These are phyloP conservation scores for Serpula lacrymans DNA, from an alignment of 768 basidiomycete species.

Conservation along the genomic window DNA sequence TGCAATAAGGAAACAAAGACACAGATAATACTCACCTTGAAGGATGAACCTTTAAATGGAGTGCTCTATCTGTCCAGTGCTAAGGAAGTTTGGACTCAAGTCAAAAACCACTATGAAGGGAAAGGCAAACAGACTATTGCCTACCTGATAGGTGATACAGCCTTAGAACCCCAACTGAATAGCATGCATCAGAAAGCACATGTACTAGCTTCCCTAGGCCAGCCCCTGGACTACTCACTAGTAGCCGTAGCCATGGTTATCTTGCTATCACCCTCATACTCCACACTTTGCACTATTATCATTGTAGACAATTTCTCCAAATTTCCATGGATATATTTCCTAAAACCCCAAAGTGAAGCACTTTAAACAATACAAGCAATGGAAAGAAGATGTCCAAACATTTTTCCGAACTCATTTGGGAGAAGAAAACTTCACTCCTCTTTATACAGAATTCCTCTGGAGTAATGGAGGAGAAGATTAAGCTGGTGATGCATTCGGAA, in stretches of 20 bases:
- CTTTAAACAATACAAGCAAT: background rate
- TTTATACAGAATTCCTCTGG: slow-evolving; percentile 6
- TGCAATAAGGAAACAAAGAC: slow-evolving; percentile 14
- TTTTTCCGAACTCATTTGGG: background rate
- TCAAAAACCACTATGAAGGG: slow-evolving; percentile 16
- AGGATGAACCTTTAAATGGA: slow-evolving; percentile 18
- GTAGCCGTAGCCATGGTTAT: no score
- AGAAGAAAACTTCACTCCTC: background rate
- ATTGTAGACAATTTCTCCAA: slow-evolving; percentile 11
- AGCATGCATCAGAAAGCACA: slow-evolving; percentile 11
- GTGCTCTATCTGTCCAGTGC: slow-evolving; percentile 12
- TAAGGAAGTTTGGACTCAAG: slow-evolving; percentile 16
- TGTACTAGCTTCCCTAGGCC: no score
- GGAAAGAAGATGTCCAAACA: background rate
- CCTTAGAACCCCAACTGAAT: slow-evolving; percentile 18
- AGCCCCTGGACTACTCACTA: no score
- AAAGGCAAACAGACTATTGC: slow-evolving; percentile 20
- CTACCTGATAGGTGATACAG: slow-evolving; percentile 13
- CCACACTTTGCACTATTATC: slow-evolving; percentile 12
- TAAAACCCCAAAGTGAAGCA: slow-evolving; percentile 4
- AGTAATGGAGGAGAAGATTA: no score
- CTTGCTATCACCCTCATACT: slow-evolving; percentile 16
- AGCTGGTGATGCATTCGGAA: no score
- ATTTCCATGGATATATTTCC: slow-evolving; percentile 4
- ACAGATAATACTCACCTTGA: slow-evolving; percentile 20